Evolutionary conservation across 768 basidiomycete genomes (phyloP), one percentile per base, ranked within the genome.

Genomic region (Galerina sulciceps): DNA sequence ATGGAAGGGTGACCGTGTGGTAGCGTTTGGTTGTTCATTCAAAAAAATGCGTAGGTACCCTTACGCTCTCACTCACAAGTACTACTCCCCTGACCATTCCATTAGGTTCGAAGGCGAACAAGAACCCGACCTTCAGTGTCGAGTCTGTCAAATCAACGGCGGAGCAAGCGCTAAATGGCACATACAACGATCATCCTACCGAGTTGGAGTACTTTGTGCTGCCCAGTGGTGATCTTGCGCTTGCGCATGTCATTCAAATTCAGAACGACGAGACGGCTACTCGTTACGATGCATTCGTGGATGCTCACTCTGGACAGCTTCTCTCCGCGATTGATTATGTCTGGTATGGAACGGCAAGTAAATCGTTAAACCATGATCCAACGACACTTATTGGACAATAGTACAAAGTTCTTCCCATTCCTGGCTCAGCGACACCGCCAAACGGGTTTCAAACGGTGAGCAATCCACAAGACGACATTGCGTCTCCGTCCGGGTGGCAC

Each of bases 211-310:
- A 55, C 23, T 48, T 55, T n/a, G 59, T 37, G 22, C 72, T 67
- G 55, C 69, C 74, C 4, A 76, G 79, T 61, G 72, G 70, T 10
- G 71, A 72, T 11, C 68, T 70, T 38, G 73, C 69, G 26, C 75
- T 82, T n/a, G 75, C 78, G 1, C 76, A 81, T 59, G 70, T 71
- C 10, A 59, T 73, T 11, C 74, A 76, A 51, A 64, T 75, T 34
- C 70, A 64, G 26, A 71, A 72, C 60, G 57, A 66, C 34, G 59
- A 64, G 6, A 55, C 60, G 15, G 69, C 79, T 43, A 75, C 76
- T 34, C 86, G 83, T 83, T 77, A 77, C 60, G 83, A 86, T 67
- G 84, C 83, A 1, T 84, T 82, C 59, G 79, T 85, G 41, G 85
- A 85, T 60, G 85, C 81, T 13, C 76, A 79, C 57, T 70, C 76